A percentile compares a stretch with the other conserved stretches of the same genome.
Evolutionary conservation across 2,329 filamentous ascomycete genomes (phyloP).

Genomic region (Colletotrichum tabaci): DNA sequence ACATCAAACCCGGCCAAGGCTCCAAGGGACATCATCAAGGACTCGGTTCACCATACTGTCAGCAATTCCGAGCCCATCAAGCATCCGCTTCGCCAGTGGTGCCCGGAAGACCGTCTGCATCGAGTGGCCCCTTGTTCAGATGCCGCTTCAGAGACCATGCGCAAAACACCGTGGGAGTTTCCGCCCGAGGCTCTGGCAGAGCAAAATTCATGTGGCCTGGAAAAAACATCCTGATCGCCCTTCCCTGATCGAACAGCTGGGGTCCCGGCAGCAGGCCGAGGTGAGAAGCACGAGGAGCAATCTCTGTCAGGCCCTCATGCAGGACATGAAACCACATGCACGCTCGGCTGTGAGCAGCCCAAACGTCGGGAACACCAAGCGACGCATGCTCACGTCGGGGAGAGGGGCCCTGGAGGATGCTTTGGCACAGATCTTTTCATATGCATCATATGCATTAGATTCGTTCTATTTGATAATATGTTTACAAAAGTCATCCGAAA

Average conservation of each 20-base stretch:
- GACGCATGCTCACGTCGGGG: background rate
- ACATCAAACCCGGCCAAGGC: too few species aligned
- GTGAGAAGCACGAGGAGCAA: background rate
- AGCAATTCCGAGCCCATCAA: background rate
- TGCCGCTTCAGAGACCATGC: background rate
- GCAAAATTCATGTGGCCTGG: background rate
- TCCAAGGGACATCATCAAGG: too few species aligned
- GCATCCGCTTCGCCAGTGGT: background rate
- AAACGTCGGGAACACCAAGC: background rate
- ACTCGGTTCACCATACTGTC: too few species aligned
- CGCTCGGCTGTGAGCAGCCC: background rate
- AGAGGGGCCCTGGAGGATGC: too few species aligned
- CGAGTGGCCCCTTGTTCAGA: too few species aligned
- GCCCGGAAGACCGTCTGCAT: background rate
- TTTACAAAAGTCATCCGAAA: background rate
- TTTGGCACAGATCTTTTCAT: background rate
- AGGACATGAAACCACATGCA: background rate
- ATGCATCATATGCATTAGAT: background rate
- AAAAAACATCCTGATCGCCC: too few species aligned
- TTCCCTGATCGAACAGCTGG: too few species aligned
- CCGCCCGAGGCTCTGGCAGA: too few species aligned
- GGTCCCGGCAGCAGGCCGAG: too few species aligned
- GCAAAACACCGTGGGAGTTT: background rate
- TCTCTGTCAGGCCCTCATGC: background rate
- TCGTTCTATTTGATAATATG: constrained; percentile 27